These are phyloP conservation scores for Rhodotorula babjevae DNA, from an alignment of 768 basidiomycete genomes.

Conservation along the genomic window DNA sequence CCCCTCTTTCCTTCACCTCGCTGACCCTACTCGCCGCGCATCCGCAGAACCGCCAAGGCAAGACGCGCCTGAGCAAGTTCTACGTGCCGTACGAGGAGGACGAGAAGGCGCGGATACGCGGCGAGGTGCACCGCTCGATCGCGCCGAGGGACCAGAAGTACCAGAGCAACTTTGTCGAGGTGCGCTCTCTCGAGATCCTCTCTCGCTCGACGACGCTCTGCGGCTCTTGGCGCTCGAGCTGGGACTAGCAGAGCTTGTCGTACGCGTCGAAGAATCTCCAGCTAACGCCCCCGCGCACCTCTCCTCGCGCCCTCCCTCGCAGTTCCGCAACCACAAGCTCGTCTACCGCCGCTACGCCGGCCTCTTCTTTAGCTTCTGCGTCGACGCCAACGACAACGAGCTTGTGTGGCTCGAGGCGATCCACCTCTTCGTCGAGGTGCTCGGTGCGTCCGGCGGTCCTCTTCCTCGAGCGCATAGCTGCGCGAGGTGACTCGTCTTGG, in stretches of 20 bases:
- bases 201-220: neutral
- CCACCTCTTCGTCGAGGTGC: slow-evolving; percentile 94
- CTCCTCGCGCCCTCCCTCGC: neutral
- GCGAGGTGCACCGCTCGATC: slow-evolving; percentile 92
- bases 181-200: slow-evolving; percentile 47
- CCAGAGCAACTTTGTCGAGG: slow-evolving; percentile 98
- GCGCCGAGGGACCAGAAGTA: slow-evolving; percentile 98
- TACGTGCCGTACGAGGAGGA: slow-evolving; percentile 99
- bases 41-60: slow-evolving; percentile 88
- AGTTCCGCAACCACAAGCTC: slow-evolving; percentile 98
- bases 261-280: too few relatives aligned
- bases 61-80: slow-evolving; percentile 88
- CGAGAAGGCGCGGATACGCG: slow-evolving; percentile 90
- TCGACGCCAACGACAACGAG: slow-evolving; percentile 97
- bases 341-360: slow-evolving; percentile 96
- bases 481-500: too few relatives aligned
- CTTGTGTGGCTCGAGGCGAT: slow-evolving; percentile 95
- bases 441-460: slow-evolving; percentile 58
- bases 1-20: neutral
- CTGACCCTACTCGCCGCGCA: neutral
- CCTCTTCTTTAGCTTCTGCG: slow-evolving; percentile 94
- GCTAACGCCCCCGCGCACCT: too few relatives aligned
- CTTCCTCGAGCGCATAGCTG: neutral
- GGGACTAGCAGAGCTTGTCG: too few relatives aligned
- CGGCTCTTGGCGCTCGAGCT: too few relatives aligned